These are phyloP conservation scores for Suillus cothurnatus DNA, from an alignment of 768 basidiomycete species.

Conservation along the genomic window DNA sequence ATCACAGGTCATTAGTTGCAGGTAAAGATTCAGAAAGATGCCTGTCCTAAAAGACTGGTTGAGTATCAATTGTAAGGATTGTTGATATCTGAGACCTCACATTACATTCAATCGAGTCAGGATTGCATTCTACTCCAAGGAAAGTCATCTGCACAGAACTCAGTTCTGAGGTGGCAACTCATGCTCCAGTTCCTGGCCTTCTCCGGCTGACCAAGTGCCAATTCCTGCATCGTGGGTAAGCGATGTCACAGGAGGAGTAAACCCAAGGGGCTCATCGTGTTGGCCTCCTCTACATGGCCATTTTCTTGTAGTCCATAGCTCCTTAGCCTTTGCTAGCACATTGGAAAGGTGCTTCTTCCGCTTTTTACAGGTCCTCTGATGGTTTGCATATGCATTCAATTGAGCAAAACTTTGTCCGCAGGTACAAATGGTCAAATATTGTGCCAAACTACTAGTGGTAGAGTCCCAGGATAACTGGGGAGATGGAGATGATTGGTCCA, in stretches of 20 bases:
- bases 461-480: not conserved
- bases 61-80: not conserved
- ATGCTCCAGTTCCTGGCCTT: not conserved
- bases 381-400: not conserved
- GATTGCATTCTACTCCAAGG: not conserved
- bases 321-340: constrained; percentile 8
- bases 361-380: not conserved
- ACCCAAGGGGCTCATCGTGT: no score
- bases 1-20: not conserved
- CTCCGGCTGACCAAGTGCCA: not conserved
- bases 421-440: not conserved
- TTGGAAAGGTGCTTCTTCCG: not conserved
- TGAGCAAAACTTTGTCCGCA: not conserved
- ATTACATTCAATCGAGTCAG: not conserved
- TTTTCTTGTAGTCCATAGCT: not conserved
- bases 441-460: not conserved
- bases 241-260: no score
- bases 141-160: not conserved
- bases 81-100: not conserved
- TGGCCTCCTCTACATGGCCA: not conserved
- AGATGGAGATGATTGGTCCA: no score
- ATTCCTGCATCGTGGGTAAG: no score
- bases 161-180: not conserved
- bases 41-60: not conserved
- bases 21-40: not conserved